Evolutionary conservation across 371 early-diverging fungal species (phyloP), one percentile per base, ranked within the genome.

Genomic region (Rhizomucor miehei): DNA sequence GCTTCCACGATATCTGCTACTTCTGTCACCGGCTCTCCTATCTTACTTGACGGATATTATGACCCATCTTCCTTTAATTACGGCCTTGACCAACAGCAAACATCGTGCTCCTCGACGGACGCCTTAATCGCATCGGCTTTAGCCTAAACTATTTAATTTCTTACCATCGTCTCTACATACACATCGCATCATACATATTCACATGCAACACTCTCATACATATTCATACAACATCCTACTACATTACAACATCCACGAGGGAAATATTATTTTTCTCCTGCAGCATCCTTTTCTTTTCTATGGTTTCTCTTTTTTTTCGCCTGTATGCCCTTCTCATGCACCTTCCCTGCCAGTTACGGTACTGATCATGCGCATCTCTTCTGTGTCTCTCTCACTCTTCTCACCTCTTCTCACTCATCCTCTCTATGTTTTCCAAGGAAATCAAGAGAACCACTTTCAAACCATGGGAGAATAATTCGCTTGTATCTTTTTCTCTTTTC

Each of bases 1-100:
- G 55, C 63, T 14, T 59, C 63, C 5, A 40, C 60, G 0, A 56
- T 65, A 11, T 59, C 65, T 1, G 47, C 57, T 4, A 59, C 19
- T 49, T 61, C 61, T 10, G 45, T 37, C 21, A 54, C 67, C 25
- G 66, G 66, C 1, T 69, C 69, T 6, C 69, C 69, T 41, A 59
- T 65, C 21, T 65, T 62, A 0, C 25, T 65, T 29, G 57, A 65
- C 38, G 56, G 37, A 17, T 54, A 60, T 43, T 63, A 61, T 47
- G 44, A 57, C 17, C 34, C 60, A 23, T 44, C 52, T 45, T 54
- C 52, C 43, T 25, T 46, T 19, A 41, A 19, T 41, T 19, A 19
- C 11, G 20, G 21, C 23, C 45, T 14, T 45, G 20, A 17, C 19
- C 48, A 48, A 6, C 48, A 1, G 8, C 29, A 29, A 8, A 36